These are phyloP conservation scores for Pseudocercospora vitis DNA, from an alignment of 2,329 filamentous ascomycete genomes.

Conservation along the genomic window DNA sequence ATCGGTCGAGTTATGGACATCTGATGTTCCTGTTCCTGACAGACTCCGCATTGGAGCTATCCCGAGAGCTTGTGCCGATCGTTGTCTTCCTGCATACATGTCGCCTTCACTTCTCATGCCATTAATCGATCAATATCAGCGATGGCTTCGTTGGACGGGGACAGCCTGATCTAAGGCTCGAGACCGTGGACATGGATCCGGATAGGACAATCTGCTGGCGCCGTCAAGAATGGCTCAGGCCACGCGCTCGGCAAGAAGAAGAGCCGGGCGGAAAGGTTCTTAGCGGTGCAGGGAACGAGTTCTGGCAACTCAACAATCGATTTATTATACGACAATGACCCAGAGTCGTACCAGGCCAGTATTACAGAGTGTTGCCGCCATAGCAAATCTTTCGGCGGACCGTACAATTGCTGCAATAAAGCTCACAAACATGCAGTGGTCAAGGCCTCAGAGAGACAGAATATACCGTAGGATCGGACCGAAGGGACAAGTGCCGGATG, in stretches of 20 bases:
- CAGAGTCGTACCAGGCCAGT: not conserved
- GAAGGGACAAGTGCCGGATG: not conserved
- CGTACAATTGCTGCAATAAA: not conserved
- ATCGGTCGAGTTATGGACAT: not conserved
- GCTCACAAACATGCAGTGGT: not conserved
- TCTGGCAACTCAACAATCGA: not conserved
- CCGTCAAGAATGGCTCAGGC: not conserved
- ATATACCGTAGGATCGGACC: not conserved
- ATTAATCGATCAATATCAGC: not conserved
- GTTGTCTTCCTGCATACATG: no score
- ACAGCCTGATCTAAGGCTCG: no score
- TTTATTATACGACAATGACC: not conserved
- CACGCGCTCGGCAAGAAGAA: not conserved
- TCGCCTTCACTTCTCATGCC: no score
- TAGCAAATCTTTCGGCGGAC: not conserved
- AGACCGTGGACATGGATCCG: not conserved
- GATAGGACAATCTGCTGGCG: not conserved
- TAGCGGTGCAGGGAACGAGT: no score
- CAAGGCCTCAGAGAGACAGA: not conserved
- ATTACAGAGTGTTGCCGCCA: not conserved
- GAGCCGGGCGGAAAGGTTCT: no score
- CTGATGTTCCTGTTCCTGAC: not conserved
- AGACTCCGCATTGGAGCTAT: not conserved
- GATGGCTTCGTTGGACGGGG: no score
- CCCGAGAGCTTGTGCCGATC: not conserved